Evolutionary conservation across 1,139 yeast species (phyloP).

Genomic region (Geotrichum klebahnii): DNA sequence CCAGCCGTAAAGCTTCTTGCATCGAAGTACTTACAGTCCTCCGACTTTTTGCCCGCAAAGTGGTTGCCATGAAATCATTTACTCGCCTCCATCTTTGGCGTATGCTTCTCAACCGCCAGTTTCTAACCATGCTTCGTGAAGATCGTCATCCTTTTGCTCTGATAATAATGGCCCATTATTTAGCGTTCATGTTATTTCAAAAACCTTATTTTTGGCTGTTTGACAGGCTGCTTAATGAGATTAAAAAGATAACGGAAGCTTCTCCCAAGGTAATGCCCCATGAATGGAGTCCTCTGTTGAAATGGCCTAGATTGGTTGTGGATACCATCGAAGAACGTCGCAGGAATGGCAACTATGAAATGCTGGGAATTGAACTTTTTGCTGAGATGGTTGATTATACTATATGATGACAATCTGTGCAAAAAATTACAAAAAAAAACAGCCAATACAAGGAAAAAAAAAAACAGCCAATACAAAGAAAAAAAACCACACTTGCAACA

Average conservation of each 20-base stretch:
- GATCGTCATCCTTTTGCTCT: slow-evolving; percentile 8
- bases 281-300: slow-evolving; percentile 5
- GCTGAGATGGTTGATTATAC: slow-evolving; percentile 1
- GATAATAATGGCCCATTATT: slow-evolving; percentile 3
- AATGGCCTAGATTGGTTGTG: slow-evolving; percentile 11
- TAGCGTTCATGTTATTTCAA: slow-evolving; percentile 1
- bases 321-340: background rate
- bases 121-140: background rate
- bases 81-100: slow-evolving; percentile 5
- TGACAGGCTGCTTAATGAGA: slow-evolving; percentile 7
- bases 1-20: slow-evolving; percentile 1
- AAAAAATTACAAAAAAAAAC: no score
- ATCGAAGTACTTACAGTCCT: slow-evolving; percentile 9
- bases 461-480: no score
- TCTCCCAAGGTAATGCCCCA: background rate
- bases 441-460: no score
- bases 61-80: background rate
- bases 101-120: slow-evolving; percentile 11
- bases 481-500: no score
- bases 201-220: slow-evolving; percentile 8
- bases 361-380: slow-evolving; percentile 5
- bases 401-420: background rate
- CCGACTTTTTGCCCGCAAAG: slow-evolving; percentile 6
- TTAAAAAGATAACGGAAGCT: slow-evolving; percentile 2
- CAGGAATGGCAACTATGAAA: background rate